phyloP scores from a whole-genome alignment of 129 eudicot genomes.

The Erigeron canadensis region DNA sequence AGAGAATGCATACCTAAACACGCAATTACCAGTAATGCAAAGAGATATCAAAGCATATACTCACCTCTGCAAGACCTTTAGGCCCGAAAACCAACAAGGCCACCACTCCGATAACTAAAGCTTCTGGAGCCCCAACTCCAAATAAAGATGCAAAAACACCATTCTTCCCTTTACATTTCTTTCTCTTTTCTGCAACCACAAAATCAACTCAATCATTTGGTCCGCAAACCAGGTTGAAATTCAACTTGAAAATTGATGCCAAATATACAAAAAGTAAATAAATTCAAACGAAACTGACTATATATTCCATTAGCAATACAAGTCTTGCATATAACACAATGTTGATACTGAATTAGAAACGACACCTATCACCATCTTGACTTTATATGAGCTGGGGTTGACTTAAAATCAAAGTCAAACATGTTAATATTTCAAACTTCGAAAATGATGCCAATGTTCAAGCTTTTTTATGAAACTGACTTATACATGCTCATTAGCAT shows the following conservation, averaged over 20 bases:
- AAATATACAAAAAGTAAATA: not conserved
- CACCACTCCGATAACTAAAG: constrained; percentile 92
- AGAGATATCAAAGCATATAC: constrained; percentile 16
- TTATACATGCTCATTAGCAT: not conserved
- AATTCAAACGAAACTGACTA: not conserved
- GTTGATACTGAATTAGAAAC: not conserved
- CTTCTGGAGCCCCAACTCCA: constrained; percentile 99
- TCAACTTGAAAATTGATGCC: constrained; percentile 3
- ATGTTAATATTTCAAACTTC: not conserved
- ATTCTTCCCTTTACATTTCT: constrained; percentile 42
- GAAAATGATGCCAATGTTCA: not conserved
- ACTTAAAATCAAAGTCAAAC: not conserved
- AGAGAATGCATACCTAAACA: not conserved
- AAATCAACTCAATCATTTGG: constrained; percentile 2
- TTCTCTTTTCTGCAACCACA: constrained; percentile 52
- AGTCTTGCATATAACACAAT: not conserved
- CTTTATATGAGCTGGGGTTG: not conserved
- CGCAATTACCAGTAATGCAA: not conserved
- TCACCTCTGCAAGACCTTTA: constrained; percentile 99
- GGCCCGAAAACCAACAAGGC: constrained; percentile 99
- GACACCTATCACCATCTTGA: not conserved
- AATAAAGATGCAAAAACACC: constrained; percentile 85
- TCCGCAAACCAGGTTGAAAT: not conserved
- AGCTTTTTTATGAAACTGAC: not conserved
- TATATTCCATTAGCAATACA: not conserved